Evolutionary conservation across 306 rosid species (phyloP).

Genomic region (Rubus parviflorus): DNA sequence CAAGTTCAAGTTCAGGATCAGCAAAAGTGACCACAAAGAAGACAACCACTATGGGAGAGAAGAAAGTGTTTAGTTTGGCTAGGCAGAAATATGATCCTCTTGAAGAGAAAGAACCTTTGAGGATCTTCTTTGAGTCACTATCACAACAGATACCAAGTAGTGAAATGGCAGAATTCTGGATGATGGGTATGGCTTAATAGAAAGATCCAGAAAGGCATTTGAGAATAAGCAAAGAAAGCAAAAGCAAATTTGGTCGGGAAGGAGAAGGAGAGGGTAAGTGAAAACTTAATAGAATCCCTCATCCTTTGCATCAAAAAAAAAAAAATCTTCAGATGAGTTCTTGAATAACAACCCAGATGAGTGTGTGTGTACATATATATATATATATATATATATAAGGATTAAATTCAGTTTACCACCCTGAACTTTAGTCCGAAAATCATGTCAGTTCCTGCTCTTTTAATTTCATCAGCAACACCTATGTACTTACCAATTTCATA

Average conservation of each 20-base stretch:
- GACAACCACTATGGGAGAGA: slow-evolving; percentile 50
- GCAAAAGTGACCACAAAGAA: slow-evolving; percentile 42
- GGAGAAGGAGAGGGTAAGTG: slow-evolving; percentile 64
- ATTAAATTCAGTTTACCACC: too few species aligned
- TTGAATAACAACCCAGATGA: too few species aligned
- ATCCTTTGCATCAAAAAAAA: slow-evolving; percentile 11
- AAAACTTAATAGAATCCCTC: slow-evolving; percentile 2
- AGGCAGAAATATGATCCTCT: slow-evolving; percentile 96
- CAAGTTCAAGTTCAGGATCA: slow-evolving; percentile 37
- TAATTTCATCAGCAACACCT: too few species aligned
- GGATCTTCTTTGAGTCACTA: slow-evolving; percentile 83
- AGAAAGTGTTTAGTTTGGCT: slow-evolving; percentile 72
- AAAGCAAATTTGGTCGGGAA: slow-evolving; percentile 72
- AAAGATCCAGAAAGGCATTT: slow-evolving; percentile 71
- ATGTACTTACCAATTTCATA: too few species aligned
- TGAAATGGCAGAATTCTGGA: slow-evolving; percentile 96
- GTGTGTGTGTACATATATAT: too few species aligned
- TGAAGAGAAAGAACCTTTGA: slow-evolving; percentile 92
- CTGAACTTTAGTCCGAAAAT: too few species aligned
- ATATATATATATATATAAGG: too few species aligned
- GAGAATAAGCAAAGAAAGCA: slow-evolving; percentile 88
- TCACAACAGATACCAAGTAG: slow-evolving; percentile 86
- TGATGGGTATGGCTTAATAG: slow-evolving; percentile 94
- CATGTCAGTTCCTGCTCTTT: too few species aligned
- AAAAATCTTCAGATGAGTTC: too few species aligned